phyloP scores from a whole-genome alignment of 768 basidiomycete genomes.

The Leccinum barrowsii region DNA sequence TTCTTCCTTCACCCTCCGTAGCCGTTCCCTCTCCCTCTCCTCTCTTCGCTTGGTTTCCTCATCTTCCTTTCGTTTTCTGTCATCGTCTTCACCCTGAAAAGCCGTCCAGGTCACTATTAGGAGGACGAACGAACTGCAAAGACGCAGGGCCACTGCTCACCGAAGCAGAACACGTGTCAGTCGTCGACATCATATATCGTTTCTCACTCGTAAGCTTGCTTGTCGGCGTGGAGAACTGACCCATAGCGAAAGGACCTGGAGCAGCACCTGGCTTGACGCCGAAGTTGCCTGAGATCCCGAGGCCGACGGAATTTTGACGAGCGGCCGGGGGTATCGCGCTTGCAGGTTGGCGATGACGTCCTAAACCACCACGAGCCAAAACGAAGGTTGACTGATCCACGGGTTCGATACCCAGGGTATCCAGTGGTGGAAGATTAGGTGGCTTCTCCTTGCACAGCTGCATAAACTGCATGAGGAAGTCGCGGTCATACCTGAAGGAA shows the following conservation, averaged over 20 bases:
- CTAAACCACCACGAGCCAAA: constrained; percentile 62
- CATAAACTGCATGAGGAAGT: constrained; percentile 98
- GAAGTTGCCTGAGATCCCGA: constrained; percentile 34
- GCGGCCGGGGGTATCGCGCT: constrained; percentile 39
- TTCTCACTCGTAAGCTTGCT: constrained; percentile 67
- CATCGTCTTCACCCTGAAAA: constrained; percentile 49
- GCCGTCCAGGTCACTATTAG: constrained; percentile 60
- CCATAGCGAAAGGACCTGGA: constrained; percentile 48
- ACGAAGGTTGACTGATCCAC: constrained; percentile 48
- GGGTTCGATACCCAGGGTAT: constrained; percentile 87
- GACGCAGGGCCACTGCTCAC: constrained; percentile 45
- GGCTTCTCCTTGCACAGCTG: constrained; percentile 94
- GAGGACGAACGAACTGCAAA: constrained; percentile 54
- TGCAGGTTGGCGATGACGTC: constrained; percentile 50
- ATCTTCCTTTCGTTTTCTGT: constrained; percentile 34
- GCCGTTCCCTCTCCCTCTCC: constrained; percentile 41
- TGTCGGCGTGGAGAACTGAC: constrained; percentile 55
- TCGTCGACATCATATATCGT: constrained; percentile 39
- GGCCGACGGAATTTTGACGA: constrained; percentile 48
- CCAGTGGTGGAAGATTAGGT: constrained; percentile 82
- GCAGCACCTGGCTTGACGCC: constrained; percentile 28
- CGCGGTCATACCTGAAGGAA: constrained; percentile 80
- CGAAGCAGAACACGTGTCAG: constrained; percentile 49
- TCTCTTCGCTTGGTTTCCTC: constrained; percentile 40
- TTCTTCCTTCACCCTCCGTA: constrained; percentile 38